Evolutionary conservation across 352 stramenopile species (phyloP).

Genomic region (Plasmopara muralis): DNA sequence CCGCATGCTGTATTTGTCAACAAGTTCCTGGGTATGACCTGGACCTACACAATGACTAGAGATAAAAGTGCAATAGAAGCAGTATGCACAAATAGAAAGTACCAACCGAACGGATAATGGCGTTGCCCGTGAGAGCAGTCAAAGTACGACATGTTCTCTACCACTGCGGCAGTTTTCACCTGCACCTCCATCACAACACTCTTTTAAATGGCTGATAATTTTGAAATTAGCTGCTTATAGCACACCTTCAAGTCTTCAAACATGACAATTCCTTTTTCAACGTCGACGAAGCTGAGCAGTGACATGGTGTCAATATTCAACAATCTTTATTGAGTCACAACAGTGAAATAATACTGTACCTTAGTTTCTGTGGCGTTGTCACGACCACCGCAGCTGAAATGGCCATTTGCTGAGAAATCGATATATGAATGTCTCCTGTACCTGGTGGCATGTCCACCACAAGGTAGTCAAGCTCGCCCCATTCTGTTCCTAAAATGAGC

Average conservation of each 20-base stretch:
- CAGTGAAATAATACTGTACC: slow-evolving; percentile 20
- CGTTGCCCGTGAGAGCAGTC: slow-evolving; percentile 81
- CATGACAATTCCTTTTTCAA: slow-evolving; percentile 98
- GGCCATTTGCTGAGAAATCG: slow-evolving; percentile 94
- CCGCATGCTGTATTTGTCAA: slow-evolving; percentile 75
- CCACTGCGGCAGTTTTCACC: slow-evolving; percentile 94
- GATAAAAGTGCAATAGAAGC: background rate
- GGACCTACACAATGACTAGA: slow-evolving; percentile 27
- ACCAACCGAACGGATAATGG: slow-evolving; percentile 80
- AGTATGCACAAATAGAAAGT: background rate
- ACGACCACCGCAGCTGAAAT: slow-evolving; percentile 98
- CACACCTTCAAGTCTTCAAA: slow-evolving; percentile 93
- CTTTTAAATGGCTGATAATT: slow-evolving; percentile 1
- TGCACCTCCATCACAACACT: slow-evolving; percentile 16
- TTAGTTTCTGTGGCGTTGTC: slow-evolving; percentile 97
- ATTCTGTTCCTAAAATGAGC: slow-evolving; percentile 93
- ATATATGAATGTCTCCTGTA: slow-evolving; percentile 99
- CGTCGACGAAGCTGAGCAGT: slow-evolving; percentile 91
- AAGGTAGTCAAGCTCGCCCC: slow-evolving; percentile 99
- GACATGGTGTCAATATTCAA: slow-evolving; percentile 2
- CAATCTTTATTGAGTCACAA: background rate
- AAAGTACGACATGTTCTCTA: slow-evolving; percentile 99
- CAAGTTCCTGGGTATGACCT: slow-evolving; percentile 67
- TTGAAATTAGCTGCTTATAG: background rate
- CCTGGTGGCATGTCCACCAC: slow-evolving; percentile 98